Evolutionary conservation across 2,329 filamentous ascomycete genomes (phyloP).

Genomic region (Diaporthe capsici): DNA sequence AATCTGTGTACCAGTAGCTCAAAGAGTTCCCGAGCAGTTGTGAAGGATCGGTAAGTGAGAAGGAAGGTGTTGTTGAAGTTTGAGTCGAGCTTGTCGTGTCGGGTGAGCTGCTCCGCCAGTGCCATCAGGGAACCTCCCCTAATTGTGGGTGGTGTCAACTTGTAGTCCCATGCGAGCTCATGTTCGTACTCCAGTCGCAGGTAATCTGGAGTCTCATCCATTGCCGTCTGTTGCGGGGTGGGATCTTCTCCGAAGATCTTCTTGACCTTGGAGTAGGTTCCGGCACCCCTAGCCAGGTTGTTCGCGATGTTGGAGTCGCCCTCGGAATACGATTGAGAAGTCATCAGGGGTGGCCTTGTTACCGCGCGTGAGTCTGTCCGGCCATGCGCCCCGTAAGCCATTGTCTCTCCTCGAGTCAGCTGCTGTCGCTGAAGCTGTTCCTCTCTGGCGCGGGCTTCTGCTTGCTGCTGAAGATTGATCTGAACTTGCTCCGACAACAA

Average conservation of each 20-base stretch:
- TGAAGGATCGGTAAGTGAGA: slow-evolving; percentile 96
- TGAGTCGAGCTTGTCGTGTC: slow-evolving; percentile 95
- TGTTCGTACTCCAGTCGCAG: slow-evolving; percentile 88
- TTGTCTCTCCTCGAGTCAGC: slow-evolving; percentile 70
- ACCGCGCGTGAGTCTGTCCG: slow-evolving; percentile 70
- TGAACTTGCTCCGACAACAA: slow-evolving; percentile 87
- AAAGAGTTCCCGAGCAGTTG: slow-evolving; percentile 89
- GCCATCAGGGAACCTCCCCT: slow-evolving; percentile 92
- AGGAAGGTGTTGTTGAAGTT: slow-evolving; percentile 98
- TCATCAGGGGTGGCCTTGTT: slow-evolving; percentile 62
- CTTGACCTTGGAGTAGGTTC: slow-evolving; percentile 70
- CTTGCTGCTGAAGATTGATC: slow-evolving; percentile 64
- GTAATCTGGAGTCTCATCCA: slow-evolving; percentile 87
- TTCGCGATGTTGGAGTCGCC: slow-evolving; percentile 64
- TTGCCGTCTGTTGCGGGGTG: slow-evolving; percentile 61
- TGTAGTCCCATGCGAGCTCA: slow-evolving; percentile 91
- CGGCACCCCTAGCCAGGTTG: slow-evolving; percentile 70
- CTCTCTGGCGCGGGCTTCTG: slow-evolving; percentile 60
- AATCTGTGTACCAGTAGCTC: slow-evolving; percentile 93
- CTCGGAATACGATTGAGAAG: slow-evolving; percentile 76
- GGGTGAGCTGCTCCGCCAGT: slow-evolving; percentile 93
- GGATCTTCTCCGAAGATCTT: slow-evolving; percentile 78
- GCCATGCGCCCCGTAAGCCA: slow-evolving; percentile 69
- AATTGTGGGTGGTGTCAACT: slow-evolving; percentile 80
- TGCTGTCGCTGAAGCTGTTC: slow-evolving; percentile 64